Evolutionary conservation across 768 basidiomycete genomes (phyloP).

Genomic region (Trametes coccinea): DNA sequence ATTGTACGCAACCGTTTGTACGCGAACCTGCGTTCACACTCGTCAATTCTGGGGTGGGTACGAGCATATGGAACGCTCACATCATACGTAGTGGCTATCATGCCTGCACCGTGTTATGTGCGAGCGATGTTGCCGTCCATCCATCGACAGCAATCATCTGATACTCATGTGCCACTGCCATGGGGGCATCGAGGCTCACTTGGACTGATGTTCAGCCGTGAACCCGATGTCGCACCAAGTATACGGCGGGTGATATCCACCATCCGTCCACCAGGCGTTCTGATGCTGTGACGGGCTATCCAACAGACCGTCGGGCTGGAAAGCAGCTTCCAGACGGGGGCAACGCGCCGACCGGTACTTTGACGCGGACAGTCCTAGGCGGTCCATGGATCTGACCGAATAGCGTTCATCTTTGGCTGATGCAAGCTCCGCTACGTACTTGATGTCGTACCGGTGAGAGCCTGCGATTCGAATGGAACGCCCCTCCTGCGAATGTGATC

Average conservation of each 20-base stretch:
- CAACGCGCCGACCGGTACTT: background rate
- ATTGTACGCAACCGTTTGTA: conserved; percentile 1
- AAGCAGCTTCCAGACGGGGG: background rate
- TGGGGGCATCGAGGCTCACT: background rate
- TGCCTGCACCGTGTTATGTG: background rate
- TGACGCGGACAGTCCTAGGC: conserved; percentile 12
- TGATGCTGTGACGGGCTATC: conserved; percentile 8
- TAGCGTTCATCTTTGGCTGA: conserved; percentile 10
- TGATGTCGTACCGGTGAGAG: conserved; percentile 9
- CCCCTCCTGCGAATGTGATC: background rate
- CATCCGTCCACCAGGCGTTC: conserved; percentile 12
- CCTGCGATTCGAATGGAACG: conserved; percentile 5
- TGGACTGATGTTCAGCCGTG: background rate
- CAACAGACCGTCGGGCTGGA: conserved; percentile 1
- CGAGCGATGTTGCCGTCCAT: background rate
- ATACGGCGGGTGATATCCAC: conserved; percentile 12
- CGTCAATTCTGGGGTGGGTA: conserved; percentile 19
- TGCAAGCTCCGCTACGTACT: conserved; percentile 15
- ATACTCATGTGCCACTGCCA: conserved; percentile 16
- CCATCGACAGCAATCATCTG: conserved; percentile 9
- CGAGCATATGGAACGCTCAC: conserved; percentile 8
- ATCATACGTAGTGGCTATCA: conserved; percentile 4
- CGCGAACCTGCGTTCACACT: conserved; percentile 15
- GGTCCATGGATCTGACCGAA: conserved; percentile 16
- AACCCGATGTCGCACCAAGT: background rate